phyloP scores from a whole-genome alignment of 139 green algal species.

The Micractinium sp. region DNA sequence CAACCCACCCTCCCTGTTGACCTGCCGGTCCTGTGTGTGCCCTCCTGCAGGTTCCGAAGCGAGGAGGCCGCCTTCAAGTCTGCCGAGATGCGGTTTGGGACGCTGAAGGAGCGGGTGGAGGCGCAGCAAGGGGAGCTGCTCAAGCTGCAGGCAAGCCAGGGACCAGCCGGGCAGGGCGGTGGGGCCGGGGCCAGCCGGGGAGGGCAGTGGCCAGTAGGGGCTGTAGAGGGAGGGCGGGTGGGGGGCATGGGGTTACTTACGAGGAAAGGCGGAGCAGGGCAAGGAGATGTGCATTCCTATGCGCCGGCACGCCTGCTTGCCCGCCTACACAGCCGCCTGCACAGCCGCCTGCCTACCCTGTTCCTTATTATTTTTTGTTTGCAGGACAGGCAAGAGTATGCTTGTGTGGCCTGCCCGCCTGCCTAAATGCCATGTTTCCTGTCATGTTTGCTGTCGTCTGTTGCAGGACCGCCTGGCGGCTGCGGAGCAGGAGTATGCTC shows the following conservation, averaged over 20 bases:
- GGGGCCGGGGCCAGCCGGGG: background rate
- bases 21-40: background rate
- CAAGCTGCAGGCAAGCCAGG: conserved; percentile 35
- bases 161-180: background rate
- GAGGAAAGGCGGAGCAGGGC: no score
- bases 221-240: background rate
- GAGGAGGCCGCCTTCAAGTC: conserved; percentile 34
- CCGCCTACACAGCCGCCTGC: background rate
- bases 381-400: background rate
- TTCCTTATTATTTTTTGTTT: no score
- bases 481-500: conserved; percentile 46
- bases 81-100: conserved; percentile 15
- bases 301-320: background rate
- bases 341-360: no score
- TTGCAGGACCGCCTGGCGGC: conserved; percentile 32
- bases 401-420: background rate
- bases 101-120: conserved; percentile 29
- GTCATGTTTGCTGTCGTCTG: background rate
- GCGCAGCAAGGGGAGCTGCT: conserved; percentile 31
- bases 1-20: background rate
- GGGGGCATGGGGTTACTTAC: background rate
- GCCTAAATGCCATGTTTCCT: background rate
- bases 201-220: background rate
- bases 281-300: background rate
- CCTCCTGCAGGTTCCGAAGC: background rate